These are phyloP conservation scores for Helicostylum pulchrum DNA, from an alignment of 192 early-diverging fungal species.

Conservation along the genomic window DNA sequence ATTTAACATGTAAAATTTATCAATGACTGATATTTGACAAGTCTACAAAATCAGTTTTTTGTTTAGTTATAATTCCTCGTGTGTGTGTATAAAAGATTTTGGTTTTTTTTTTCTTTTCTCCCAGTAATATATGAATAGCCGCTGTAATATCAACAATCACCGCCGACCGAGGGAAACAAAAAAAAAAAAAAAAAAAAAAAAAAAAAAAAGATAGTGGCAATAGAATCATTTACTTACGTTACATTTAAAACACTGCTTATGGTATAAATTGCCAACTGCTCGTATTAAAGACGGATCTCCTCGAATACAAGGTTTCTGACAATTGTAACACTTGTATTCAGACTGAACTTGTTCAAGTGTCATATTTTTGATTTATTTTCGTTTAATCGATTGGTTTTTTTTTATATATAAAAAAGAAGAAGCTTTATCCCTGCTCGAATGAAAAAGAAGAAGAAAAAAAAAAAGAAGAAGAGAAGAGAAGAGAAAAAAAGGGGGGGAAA, in stretches of 20 bases:
- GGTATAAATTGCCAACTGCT: conserved; percentile 17
- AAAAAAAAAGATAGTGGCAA: neutral
- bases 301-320: conserved; percentile 3
- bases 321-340: conserved; percentile 1
- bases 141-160: neutral
- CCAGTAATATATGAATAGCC: too few species aligned
- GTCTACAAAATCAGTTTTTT: conserved; percentile 45
- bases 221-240: conserved; percentile 10
- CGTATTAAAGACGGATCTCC: conserved; percentile 7
- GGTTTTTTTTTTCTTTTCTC: too few species aligned
- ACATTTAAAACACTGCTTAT: conserved; percentile 23
- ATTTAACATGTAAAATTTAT: conserved; percentile 57
- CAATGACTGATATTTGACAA: conserved; percentile 49
- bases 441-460: neutral
- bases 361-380: too few species aligned
- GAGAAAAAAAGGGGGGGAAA: neutral
- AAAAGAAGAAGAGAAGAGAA: neutral
- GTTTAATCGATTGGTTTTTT: neutral
- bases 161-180: neutral
- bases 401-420: neutral
- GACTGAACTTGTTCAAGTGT: conserved; percentile 2
- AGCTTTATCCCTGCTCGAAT: neutral
- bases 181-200: neutral
- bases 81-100: too few species aligned
- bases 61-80: too few species aligned